Conservation (phyloP, 257 asterid genomes). For the Solanum peruvianum region DNA sequence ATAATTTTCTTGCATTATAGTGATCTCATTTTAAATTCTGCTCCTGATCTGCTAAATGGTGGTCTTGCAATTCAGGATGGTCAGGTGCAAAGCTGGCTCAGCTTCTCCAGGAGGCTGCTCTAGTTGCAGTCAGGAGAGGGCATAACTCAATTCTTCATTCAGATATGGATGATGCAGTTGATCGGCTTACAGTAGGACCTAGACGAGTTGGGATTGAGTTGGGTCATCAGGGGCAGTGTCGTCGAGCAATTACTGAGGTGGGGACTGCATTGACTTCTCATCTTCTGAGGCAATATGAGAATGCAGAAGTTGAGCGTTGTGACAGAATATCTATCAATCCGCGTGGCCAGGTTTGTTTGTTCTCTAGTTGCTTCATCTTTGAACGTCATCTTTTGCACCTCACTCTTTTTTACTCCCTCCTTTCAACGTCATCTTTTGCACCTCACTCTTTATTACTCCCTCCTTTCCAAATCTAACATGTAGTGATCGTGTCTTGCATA, state of each 20-base stretch:
- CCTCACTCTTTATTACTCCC: not conserved
- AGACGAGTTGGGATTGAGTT: conserved; percentile 65
- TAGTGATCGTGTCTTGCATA: not conserved
- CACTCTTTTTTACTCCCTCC: no score
- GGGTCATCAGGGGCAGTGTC: conserved; percentile 90
- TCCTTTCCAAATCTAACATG: not conserved
- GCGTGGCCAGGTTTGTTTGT: conserved; percentile 73
- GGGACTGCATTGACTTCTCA: conserved; percentile 89
- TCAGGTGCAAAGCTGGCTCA: conserved; percentile 95
- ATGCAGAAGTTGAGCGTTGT: conserved; percentile 76
- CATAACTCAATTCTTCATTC: conserved; percentile 63
- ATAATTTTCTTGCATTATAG: not conserved
- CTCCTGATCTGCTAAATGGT: not conserved
- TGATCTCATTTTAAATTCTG: not conserved
- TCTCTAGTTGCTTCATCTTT: not conserved
- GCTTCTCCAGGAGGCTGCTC: conserved; percentile 98
- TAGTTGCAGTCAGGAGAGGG: conserved; percentile 89
- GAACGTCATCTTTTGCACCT: not conserved
- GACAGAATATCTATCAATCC: conserved; percentile 91
- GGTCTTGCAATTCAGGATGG: conserved; percentile 56
- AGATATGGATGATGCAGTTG: conserved; percentile 95
- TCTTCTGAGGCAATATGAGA: conserved; percentile 63
- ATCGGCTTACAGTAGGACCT: conserved; percentile 95
- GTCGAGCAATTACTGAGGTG: conserved; percentile 78
- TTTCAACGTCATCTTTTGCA: no score